A percentile compares a stretch with the other conserved stretches of the same genome.
Evolutionary conservation across 192 early-diverging fungal species (phyloP).

Genomic region (Umbelopsis isabellina): DNA sequence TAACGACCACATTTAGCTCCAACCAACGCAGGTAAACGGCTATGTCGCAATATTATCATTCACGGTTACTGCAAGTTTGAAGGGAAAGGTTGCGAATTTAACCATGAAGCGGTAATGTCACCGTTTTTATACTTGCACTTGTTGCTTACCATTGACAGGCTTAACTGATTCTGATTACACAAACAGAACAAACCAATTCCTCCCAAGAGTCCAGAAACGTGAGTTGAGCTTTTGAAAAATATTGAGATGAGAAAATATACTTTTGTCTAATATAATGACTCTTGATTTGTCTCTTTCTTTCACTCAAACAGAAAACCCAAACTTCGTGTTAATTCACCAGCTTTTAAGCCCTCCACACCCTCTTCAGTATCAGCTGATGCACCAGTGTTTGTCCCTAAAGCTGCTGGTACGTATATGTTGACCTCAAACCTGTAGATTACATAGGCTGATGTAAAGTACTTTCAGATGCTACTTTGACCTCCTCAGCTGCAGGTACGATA

Average conservation of each 20-base stretch:
- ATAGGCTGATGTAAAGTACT: background rate
- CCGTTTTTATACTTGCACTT: background rate
- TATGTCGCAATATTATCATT: conserved; percentile 80
- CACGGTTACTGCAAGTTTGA: conserved; percentile 87
- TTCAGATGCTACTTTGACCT: conserved; percentile 8
- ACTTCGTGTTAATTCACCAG: conserved; percentile 25
- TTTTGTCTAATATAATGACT: background rate
- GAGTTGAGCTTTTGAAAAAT: conserved; percentile 8
- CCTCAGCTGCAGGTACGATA: background rate
- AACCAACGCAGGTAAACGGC: conserved; percentile 36
- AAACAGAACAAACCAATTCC: conserved; percentile 19
- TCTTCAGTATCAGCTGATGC: conserved; percentile 58
- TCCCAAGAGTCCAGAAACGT: conserved; percentile 32
- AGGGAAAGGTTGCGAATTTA: conserved; percentile 82
- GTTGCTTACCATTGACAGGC: background rate
- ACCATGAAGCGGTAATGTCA: conserved; percentile 68
- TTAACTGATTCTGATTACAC: background rate
- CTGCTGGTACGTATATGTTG: conserved; percentile 11
- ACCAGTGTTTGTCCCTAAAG: conserved; percentile 63
- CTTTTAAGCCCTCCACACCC: conserved; percentile 23
- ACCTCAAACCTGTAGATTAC: no score
- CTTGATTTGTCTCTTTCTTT: no score
- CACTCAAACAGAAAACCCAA: conserved; percentile 16
- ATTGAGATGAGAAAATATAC: background rate
- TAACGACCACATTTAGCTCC: conserved; percentile 1